Evolutionary conservation across 441 rosid species (phyloP), one percentile per base, ranked within the genome.

Genomic region (Hura crepitans): DNA sequence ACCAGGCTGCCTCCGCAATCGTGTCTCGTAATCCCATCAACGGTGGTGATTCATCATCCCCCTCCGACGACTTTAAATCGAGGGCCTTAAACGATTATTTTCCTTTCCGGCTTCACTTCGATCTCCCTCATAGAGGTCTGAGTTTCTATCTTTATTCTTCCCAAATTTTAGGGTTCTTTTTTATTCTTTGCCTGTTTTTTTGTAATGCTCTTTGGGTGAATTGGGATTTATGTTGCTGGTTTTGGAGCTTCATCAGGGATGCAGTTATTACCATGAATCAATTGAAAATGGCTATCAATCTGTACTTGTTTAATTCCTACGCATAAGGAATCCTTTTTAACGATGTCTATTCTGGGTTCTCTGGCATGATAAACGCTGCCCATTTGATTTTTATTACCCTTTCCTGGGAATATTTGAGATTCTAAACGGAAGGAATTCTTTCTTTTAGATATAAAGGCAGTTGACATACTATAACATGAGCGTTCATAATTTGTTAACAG

Each of bases 111-210:
- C 42, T 80, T 55, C 74, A 71, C 25, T 84, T 79, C 59, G 74
- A 74, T 67, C 69, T 79, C 49, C 78, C 82, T 15, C 30, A 59
- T 37, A 79, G 82, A 84, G 87, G 85, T 84, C 25, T 64, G 70
- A 12, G 43, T 68, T 77, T 37, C 35, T 27, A 17, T 49, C 49
- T 30, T 59, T 11, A 13, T 17, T 56, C 2, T 42, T 39, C 35
- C 4, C 72, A 27, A 60, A 22, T 43, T 69, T 73, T n/a, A 62
- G 74, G 74, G 69, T 46, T 78, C n/a, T n/a, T n/a, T n/a, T n/a
- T n/a, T n/a, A n/a, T n/a, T 62, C 39, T 35, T 35, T 35, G 7
- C 6, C 59, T 55, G 58, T 20, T 63, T 11, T 11, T n/a, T 65
- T 17, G 2, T 20, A 9, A 11, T 22, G 45, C 57, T 42, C 20